phyloP scores from a whole-genome alignment of 192 early-diverging fungal genomes.

The Gonapodya sp. region DNA sequence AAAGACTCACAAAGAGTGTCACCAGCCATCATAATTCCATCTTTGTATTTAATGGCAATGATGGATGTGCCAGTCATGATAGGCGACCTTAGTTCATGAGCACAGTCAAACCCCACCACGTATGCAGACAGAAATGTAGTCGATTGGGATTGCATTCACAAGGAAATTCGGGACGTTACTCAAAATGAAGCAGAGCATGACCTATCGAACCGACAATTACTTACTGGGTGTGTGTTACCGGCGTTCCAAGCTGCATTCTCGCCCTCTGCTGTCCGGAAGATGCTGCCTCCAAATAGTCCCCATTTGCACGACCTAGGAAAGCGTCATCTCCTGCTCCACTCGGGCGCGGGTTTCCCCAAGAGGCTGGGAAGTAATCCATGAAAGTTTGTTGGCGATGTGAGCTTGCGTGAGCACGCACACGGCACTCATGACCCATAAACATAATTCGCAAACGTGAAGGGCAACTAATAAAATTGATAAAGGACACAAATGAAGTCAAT shows the following conservation, averaged over 20 bases:
- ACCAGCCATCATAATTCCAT: constrained; percentile 92
- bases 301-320: constrained; percentile 39
- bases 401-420: too few relatives aligned
- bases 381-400: neutral
- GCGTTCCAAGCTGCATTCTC: constrained; percentile 3
- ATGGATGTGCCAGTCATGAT: constrained; percentile 91
- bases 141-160: neutral
- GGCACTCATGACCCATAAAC: too few relatives aligned
- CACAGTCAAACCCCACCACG: neutral
- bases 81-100: constrained; percentile 1
- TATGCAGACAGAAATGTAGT: constrained; percentile 5
- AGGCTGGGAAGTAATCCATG: constrained; percentile 68
- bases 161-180: neutral
- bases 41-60: constrained; percentile 88
- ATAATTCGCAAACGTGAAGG: too few relatives aligned
- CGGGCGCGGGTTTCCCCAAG: constrained; percentile 67
- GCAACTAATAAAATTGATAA: too few relatives aligned
- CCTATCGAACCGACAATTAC: constrained; percentile 17
- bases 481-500: too few relatives aligned
- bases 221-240: constrained; percentile 18
- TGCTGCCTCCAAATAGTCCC: constrained; percentile 33
- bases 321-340: constrained; percentile 42
- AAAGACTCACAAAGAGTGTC: constrained; percentile 67
- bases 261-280: constrained; percentile 14
- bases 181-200: constrained; percentile 39